Base-by-base conservation (phyloP, 2,329 filamentous ascomycete genomes). In the Cytospora schulzeri region DNA sequence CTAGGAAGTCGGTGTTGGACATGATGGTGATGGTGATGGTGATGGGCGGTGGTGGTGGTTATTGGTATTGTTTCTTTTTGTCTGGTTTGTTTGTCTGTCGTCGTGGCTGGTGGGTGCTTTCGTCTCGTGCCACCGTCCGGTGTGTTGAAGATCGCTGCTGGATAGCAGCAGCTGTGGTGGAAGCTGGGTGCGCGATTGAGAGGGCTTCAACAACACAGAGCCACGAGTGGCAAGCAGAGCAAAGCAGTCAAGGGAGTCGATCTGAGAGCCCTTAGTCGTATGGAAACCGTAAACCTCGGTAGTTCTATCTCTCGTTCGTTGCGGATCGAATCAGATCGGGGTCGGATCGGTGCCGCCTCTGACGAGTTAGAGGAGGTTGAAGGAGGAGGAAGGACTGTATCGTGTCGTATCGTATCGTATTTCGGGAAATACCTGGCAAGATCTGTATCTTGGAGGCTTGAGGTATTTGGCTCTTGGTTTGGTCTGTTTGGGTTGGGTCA, bases 1-100 rank as follows among this genome's bases (percentile, higher is more conserved):
- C 93, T 73, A 97, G 88, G 77, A 98, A 99, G 81, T 99, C 95
- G 77, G 92, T 96, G 76, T 93, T 93, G 71, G 93, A 96, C 93
- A 97, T 97, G 72, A 73, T 82, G 79, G 73, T 62, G 19, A 14
- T 7, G 45, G 38, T 14, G 48, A 53, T 15, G 31, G 26, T 38
- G 24, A 58, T 45, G 48, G 1, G 60, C 26, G 41, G 45, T 24
- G 4, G 29, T 31, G 4, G 29, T 31, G 4, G 29, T 9, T 31
- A 9, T 31, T 9, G 29, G 4, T 31, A 9, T 31, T 9, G 29
- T 9, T 31, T 4, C 29, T 9, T 4, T n/a, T 31, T 31, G 29
- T 38, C 19, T n/a, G n/a, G 61, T 63, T 14, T 62, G 38, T 51
- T 45, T 35, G 60, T 26, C 52, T 31, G 50, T 45, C 69, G 63